Percentiles rank a stretch among this genome's conserved stretches.
phyloP scores from a whole-genome alignment of 108 stramenopile species.

The Stephanodiscus triporus region DNA sequence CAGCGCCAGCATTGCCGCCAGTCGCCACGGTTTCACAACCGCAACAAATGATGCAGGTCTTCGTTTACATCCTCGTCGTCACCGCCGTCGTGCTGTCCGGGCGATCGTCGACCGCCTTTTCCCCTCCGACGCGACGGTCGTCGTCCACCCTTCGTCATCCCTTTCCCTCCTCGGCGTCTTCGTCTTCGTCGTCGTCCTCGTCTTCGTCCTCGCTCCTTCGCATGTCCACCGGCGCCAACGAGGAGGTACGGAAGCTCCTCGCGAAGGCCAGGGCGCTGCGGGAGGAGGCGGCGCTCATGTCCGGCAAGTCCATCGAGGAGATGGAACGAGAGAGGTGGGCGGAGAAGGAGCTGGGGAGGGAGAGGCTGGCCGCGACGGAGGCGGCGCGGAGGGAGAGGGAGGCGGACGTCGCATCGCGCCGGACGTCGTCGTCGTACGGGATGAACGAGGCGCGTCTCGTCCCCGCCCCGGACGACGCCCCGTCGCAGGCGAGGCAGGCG shows the following conservation, averaged over 20 bases:
- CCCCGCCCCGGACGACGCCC: conserved; percentile 59
- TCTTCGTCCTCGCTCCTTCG: not conserved
- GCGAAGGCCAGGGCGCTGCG: conserved; percentile 67
- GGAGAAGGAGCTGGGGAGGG: conserved; percentile 40
- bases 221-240: conserved; percentile 12
- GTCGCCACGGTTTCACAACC: too few species aligned
- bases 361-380: conserved; percentile 23
- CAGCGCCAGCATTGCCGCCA: too few species aligned
- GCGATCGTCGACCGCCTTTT: not conserved
- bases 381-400: conserved; percentile 20
- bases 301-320: conserved; percentile 75
- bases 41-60: conserved; percentile 1
- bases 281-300: conserved; percentile 74
- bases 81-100: not conserved
- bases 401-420: conserved; percentile 4
- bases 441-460: conserved; percentile 14
- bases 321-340: conserved; percentile 64
- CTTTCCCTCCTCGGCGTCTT: not conserved
- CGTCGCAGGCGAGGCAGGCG: conserved; percentile 67
- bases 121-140: not conserved
- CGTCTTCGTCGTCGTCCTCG: not conserved
- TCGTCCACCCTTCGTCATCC: not conserved
- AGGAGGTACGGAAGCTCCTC: conserved; percentile 60
- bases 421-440: too few species aligned
- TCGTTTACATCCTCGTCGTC: not conserved